These are phyloP conservation scores for Iris macrosiphon DNA, from an alignment of 106 monocot genomes.

Conservation along the genomic window DNA sequence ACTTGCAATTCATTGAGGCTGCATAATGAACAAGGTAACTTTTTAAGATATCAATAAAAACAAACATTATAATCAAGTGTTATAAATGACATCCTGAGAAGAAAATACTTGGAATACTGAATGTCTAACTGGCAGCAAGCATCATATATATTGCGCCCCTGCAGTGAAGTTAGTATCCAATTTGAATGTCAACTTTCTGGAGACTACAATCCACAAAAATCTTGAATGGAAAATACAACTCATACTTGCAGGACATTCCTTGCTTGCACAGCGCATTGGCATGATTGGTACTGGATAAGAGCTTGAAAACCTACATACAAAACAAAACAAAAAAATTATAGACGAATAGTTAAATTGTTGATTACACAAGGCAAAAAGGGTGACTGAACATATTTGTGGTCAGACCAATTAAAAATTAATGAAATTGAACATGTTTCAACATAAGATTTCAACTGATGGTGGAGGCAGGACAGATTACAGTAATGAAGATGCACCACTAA, in stretches of 20 bases:
- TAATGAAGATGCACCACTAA: neutral
- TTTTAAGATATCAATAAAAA: constrained; percentile 6
- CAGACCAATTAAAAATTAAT: neutral
- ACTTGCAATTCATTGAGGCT: constrained; percentile 95
- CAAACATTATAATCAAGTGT: neutral
- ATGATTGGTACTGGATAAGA: constrained; percentile 76
- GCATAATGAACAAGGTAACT: constrained; percentile 12
- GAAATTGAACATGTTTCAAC: neutral
- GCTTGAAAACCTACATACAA: constrained; percentile 78
- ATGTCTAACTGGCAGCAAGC: neutral
- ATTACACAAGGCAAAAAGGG: neutral
- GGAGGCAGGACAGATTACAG: neutral
- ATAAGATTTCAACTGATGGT: neutral
- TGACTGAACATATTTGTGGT: neutral
- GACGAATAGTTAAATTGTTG: constrained; percentile 1
- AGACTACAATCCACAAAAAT: neutral
- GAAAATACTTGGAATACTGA: neutral
- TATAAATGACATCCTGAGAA: neutral
- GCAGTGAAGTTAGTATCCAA: neutral
- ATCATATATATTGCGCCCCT: neutral
- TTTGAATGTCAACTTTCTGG: neutral
- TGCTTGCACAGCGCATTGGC: constrained; percentile 65
- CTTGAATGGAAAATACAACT: neutral
- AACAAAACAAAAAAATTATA: constrained; percentile 1
- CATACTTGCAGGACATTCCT: constrained; percentile 71